Base-by-base conservation (phyloP, 2,329 filamentous ascomycete genomes). In the Fusarium tuaranense region DNA sequence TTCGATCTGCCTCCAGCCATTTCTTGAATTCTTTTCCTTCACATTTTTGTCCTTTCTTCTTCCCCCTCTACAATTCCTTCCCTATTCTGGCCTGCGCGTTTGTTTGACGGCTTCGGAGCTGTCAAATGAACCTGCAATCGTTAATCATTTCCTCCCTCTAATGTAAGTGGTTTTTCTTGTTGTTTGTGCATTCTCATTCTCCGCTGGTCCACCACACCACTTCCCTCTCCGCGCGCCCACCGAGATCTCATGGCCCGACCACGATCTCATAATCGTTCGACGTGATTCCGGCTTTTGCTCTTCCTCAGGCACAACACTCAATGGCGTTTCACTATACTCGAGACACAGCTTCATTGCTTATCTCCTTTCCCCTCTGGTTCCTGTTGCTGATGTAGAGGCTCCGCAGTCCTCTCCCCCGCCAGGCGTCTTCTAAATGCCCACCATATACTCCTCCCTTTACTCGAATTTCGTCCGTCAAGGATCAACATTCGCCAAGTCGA, bases 61-160 rank as follows among this genome's bases (percentile, higher is more conserved):
- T 71, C 63, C 55, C 53, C 59, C 72, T 68, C 73, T 68, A 78
- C 46, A 61, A 78, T 74, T 71, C 55, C 70, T 62, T 69, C 71
- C 73, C 73, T 72, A 74, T 77, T 75, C 75, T 79, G 79, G 76
- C 80, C 84, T 84, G 94, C 95, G 95, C 94, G 94, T 92, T 97
- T 95, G 88, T 93, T 97, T 97, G 95, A 89, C 94, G 94, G 92
- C 92, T 86, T 82, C 72, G 78, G 76, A 83, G 93, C 94, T 95
- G 95, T 97, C 94, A 96, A 95, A 98, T 98, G 95, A 98, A 97
- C 95, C 95, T 98, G 95, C 95, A 95, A 87, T 87, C 86, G 86
- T 86, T 85, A 82, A 86, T 46, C 87, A 83, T 82, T 86, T 84
- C 85, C 87, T 85, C 89, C 87, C 87, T 88, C 88, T 84, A 87